These are phyloP conservation scores for Hortiboletus campestris DNA, from an alignment of 768 basidiomycete species.

Conservation along the genomic window DNA sequence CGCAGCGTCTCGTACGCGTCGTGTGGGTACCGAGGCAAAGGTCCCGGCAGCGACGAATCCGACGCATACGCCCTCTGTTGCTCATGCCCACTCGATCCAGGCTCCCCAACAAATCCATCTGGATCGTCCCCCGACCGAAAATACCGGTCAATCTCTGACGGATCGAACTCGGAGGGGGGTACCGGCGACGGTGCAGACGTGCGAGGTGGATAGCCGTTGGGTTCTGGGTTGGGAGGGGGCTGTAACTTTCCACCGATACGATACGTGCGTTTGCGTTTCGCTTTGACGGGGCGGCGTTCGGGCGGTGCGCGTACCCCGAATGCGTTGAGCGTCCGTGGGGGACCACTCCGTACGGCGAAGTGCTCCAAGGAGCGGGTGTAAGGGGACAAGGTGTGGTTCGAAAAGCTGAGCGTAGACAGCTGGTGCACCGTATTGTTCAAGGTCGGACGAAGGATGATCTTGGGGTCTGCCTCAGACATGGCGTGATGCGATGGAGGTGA, in stretches of 20 bases:
- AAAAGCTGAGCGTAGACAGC: constrained; percentile 79
- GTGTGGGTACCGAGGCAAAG: neutral
- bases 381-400: constrained; percentile 92
- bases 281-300: constrained; percentile 63
- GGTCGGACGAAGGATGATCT: constrained; percentile 62
- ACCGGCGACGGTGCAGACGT: constrained; percentile 32
- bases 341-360: constrained; percentile 89
- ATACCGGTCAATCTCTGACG: constrained; percentile 72
- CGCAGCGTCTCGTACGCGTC: constrained; percentile 11
- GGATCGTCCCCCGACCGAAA: constrained; percentile 45
- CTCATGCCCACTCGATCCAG: neutral
- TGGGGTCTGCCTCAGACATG: constrained; percentile 43
- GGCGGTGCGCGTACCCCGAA: constrained; percentile 33
- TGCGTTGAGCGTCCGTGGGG: constrained; percentile 48
- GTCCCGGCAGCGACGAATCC: neutral
- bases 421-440: constrained; percentile 80
- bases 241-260: constrained; percentile 44
- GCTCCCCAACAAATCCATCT: neutral
- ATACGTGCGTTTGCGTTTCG: constrained; percentile 72
- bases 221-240: neutral
- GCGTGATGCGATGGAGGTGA: constrained; percentile 35
- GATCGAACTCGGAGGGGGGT: constrained; percentile 59
- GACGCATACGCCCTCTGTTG: neutral
- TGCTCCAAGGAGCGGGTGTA: constrained; percentile 90
- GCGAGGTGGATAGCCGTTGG: constrained; percentile 5